Evolutionary conservation across 768 basidiomycete species (phyloP), one percentile per base, ranked within the genome.

Genomic region (Agaricus sinodeliciosus): DNA sequence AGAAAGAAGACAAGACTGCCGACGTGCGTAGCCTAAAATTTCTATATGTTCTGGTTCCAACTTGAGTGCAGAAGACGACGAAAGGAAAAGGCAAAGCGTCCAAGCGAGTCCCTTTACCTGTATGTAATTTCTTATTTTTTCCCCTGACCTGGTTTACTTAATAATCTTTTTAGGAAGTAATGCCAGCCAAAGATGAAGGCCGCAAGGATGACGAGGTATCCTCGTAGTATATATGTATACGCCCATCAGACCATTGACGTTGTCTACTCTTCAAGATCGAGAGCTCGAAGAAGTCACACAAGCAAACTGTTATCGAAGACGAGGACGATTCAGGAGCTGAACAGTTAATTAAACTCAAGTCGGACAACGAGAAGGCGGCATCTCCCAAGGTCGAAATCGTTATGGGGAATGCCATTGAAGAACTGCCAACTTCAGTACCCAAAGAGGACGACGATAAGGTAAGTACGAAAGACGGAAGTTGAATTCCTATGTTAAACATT

Each of bases 31-130:
- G 25, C 11, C 13, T 35, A n/a, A 19, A n/a, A 27, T 28, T 13
- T 43, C 25, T 31, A 18, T 15, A 54, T 4, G 45, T 40, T 48
- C 55, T 50, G 53, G 57, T 54, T 44, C 46, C 44, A 40, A 58
- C 9, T n/a, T 41, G 19, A 35, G 22, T 22, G 16, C 49, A 13
- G 57, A 49, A 35, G 18, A 8, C 31, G 43, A 28, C 7, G 34
- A 51, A 58, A 51, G 12, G 41, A 40, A 62, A 57, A 28, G 18
- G 42, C 57, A 54, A 43, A 18, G 51, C 19, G 39, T 43, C 11
- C 50, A 56, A 7, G 50, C 51, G 12, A 46, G 51, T 15, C 57
- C 3, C 15, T 31, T 42, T 18, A 25, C 28, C 37, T 12, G 44
- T 53, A 19, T 13, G 41, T 26, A 19, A 31, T 19, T 40, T 3